Conservation (phyloP, 164 flowering plant genomes). For the Akebia trifoliata region DNA sequence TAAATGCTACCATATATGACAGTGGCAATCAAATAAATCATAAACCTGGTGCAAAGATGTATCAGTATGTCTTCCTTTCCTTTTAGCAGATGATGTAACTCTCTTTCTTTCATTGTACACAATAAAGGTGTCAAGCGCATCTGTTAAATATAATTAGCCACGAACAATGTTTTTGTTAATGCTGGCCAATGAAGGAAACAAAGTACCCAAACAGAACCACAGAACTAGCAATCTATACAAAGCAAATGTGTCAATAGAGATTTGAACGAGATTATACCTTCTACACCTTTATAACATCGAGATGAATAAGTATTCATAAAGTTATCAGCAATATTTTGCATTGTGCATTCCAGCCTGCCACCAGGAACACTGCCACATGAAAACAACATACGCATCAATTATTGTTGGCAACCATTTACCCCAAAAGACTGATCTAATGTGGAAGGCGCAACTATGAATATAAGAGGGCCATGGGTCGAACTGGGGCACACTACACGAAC, state of each 20-base stretch:
- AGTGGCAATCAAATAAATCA: constrained; percentile 5
- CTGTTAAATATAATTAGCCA: constrained; percentile 32
- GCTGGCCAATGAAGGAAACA: neutral
- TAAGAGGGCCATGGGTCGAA: too few relatives aligned
- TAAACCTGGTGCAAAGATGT: constrained; percentile 79
- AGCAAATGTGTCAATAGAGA: neutral
- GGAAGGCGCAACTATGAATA: too few relatives aligned
- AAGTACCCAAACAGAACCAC: neutral
- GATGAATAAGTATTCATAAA: constrained; percentile 57
- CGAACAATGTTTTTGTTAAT: constrained; percentile 8
- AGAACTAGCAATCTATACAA: neutral
- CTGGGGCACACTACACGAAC: too few relatives aligned
- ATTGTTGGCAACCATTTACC: too few relatives aligned
- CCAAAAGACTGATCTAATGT: too few relatives aligned
- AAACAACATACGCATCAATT: constrained; percentile 3
- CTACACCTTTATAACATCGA: constrained; percentile 49
- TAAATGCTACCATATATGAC: neutral
- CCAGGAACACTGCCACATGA: constrained; percentile 58
- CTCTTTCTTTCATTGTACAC: constrained; percentile 83
- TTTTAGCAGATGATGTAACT: constrained; percentile 99
- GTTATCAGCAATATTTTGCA: constrained; percentile 96
- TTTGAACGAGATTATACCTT: constrained; percentile 43
- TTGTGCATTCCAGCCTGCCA: constrained; percentile 94
- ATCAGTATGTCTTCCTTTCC: constrained; percentile 50
- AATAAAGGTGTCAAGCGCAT: constrained; percentile 72